A percentile compares a stretch with the other conserved stretches of the same genome.
These are phyloP conservation scores for Diospyros lotus DNA, from an alignment of 148 eudicot genomes.

Conservation along the genomic window DNA sequence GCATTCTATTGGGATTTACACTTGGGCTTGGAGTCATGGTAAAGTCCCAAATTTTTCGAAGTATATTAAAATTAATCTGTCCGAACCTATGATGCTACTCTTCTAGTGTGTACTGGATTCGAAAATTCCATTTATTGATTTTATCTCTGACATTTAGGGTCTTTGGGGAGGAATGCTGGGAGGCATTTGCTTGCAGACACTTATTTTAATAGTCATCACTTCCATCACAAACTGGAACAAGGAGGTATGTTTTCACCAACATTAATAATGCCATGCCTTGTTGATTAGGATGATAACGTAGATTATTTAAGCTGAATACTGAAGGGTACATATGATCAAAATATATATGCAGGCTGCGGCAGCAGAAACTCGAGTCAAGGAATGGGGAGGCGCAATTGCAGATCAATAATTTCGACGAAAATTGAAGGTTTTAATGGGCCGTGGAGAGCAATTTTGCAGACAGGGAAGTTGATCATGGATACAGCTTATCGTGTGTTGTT, in stretches of 20 bases:
- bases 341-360: slow-evolving; percentile 45
- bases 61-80: too few species aligned
- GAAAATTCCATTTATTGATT: background rate
- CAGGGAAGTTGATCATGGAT: too few species aligned
- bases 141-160: slow-evolving; percentile 40
- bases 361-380: slow-evolving; percentile 59
- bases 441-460: too few species aligned
- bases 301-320: too few species aligned
- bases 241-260: slow-evolving; percentile 42
- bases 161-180: slow-evolving; percentile 88
- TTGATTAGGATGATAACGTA: too few species aligned
- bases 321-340: too few species aligned
- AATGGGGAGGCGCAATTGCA: slow-evolving; percentile 67
- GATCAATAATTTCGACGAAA: slow-evolving; percentile 20
- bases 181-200: slow-evolving; percentile 68
- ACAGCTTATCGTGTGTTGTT: too few species aligned
- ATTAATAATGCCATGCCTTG: too few species aligned
- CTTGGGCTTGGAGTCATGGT: slow-evolving; percentile 55
- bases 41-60: background rate
- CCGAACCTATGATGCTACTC: background rate
- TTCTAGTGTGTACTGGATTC: background rate
- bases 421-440: too few species aligned
- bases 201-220: slow-evolving; percentile 44
- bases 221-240: slow-evolving; percentile 63
- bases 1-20: slow-evolving; percentile 63